Conservation (phyloP, 2,329 filamentous ascomycete species). For the Epichloe brachyelytri region DNA sequence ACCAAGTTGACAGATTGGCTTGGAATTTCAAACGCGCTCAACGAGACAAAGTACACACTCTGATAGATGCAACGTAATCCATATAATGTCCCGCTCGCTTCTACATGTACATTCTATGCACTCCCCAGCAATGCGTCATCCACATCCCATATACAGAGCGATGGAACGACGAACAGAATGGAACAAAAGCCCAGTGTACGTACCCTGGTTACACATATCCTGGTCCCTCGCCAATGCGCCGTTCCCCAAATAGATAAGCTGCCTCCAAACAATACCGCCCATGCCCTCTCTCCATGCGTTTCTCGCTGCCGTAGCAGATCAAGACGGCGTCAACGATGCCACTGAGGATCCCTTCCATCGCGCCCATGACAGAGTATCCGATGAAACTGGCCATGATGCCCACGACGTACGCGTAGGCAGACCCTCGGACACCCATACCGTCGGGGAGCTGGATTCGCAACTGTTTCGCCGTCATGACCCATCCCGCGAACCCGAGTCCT, state of each 20-base stretch:
- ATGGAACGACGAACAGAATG: not conserved
- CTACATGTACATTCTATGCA: too few relatives aligned
- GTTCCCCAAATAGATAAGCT: conserved; percentile 70
- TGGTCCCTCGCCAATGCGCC: conserved; percentile 15
- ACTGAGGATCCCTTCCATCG: conserved; percentile 78
- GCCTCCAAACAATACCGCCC: conserved; percentile 86
- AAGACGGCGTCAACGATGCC: conserved; percentile 80
- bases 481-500: conserved; percentile 85
- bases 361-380: conserved; percentile 83
- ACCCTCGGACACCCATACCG: conserved; percentile 52
- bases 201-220: conserved; percentile 6
- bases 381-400: conserved; percentile 88
- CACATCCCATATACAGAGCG: not conserved
- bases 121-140: too few relatives aligned
- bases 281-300: conserved; percentile 50
- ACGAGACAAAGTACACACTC: too few relatives aligned
- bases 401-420: conserved; percentile 87
- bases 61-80: too few relatives aligned
- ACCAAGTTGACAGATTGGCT: too few relatives aligned
- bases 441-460: conserved; percentile 48
- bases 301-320: conserved; percentile 89
- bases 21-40: too few relatives aligned
- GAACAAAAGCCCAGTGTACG: not conserved
- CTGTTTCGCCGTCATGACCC: conserved; percentile 82
- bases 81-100: too few relatives aligned